phyloP scores from a whole-genome alignment of 2,329 filamentous ascomycete genomes.

The Beauveria asiatica region DNA sequence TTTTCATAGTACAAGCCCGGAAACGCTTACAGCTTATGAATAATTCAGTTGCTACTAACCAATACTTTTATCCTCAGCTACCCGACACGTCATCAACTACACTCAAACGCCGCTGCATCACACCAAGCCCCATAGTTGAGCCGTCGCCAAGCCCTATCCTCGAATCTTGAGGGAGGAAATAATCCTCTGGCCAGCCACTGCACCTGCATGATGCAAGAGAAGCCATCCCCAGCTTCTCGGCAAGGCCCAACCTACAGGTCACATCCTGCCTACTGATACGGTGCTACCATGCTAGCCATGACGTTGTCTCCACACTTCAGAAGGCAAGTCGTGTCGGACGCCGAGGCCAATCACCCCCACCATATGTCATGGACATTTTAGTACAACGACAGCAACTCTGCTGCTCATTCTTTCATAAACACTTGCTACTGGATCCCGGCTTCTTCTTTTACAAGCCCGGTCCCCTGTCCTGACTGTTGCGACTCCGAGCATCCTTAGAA shows the following conservation, averaged over 20 bases:
- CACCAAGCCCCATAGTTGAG: neutral
- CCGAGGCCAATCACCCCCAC: constrained; percentile 9
- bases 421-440: neutral
- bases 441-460: neutral
- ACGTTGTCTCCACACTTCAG: constrained; percentile 12
- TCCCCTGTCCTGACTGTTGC: neutral
- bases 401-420: neutral
- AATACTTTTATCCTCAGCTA: neutral
- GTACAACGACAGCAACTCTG: neutral
- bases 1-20: neutral
- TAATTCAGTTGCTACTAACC: neutral
- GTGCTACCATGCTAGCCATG: neutral
- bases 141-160: neutral
- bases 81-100: neutral
- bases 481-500: constrained; percentile 23
- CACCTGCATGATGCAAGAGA: neutral
- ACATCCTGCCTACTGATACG: neutral
- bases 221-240: neutral
- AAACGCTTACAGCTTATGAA: neutral
- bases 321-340: constrained; percentile 10
- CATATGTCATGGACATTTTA: constrained; percentile 4
- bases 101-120: neutral
- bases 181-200: neutral
- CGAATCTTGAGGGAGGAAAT: neutral
- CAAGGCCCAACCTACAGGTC: neutral